Evolutionary conservation across 2,329 filamentous ascomycete genomes (phyloP), one percentile per base, ranked within the genome.

Genomic region (Periconia sp.): DNA sequence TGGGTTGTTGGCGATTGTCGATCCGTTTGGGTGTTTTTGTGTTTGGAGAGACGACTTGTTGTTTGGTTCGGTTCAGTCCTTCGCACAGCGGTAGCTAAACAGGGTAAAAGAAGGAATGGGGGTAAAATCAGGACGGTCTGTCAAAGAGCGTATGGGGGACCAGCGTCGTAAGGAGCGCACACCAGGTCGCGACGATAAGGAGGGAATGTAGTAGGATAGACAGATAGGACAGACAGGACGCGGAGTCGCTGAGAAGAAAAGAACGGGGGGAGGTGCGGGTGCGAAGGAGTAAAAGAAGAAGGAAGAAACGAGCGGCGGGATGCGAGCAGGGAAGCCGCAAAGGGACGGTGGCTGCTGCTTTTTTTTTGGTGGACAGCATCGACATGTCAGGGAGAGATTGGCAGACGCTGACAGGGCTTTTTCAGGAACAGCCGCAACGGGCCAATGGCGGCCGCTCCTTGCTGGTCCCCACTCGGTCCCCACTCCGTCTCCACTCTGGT

Each of bases 101-200:
- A 27, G 23, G 23, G 23, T 27, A 27, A 15, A 48, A 20, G 20
- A 30, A 17, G 33, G 44, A 41, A 45, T n/a, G n/a, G n/a, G 47
- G 19, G 48, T 46, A 42, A 57, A 64, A 64, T 55, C 61, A 63
- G 60, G 54, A 51, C 55, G 54, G 62, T 69, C 66, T 72, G 58
- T 70, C 66, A 74, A 74, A 72, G 72, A 74, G 65, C 55, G 67
- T 66, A 46, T 52, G 58, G 23, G 3, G 62, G 52, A 58, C 66
- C 61, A 66, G 68, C 65, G 68, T 68, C 66, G 68, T 73, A 74
- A 74, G 61, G 72, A 75, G 71, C 69, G 71, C 70, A 74, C 70
- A 69, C 67, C 64, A 59, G 66, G 66, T 59, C 62, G 65, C 56
- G 60, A 65, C 48, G 57, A 65, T n/a, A n/a, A n/a, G n/a, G 62